Conservation (phyloP, 495 filamentous ascomycete genomes). For the Penicillium steckii region DNA sequence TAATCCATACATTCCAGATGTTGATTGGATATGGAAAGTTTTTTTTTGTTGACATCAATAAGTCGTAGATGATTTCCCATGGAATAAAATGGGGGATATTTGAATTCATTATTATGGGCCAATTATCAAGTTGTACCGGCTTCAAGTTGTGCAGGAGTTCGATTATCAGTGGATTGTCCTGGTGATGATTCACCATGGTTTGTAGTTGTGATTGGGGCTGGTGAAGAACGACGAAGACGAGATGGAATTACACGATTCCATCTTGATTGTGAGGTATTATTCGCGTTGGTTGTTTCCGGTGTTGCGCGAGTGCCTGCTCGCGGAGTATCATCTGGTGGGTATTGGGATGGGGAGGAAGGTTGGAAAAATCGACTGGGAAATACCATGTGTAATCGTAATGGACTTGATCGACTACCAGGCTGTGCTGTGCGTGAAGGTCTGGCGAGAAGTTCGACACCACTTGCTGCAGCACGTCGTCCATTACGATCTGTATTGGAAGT, state of each 20-base stretch:
- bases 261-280: not conserved
- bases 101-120: not conserved
- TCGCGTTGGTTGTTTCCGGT: not conserved
- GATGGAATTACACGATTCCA: constrained; percentile 22
- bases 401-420: constrained; percentile 4
- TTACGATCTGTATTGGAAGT: constrained; percentile 13
- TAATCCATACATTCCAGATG: constrained; percentile 35
- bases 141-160: constrained; percentile 36
- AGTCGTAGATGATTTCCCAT: constrained; percentile 1
- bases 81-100: no score
- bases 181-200: not conserved
- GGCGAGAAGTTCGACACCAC: constrained; percentile 11
- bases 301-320: not conserved
- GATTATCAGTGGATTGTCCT: not conserved
- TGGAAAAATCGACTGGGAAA: constrained; percentile 20
- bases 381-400: constrained; percentile 14
- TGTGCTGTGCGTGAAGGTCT: constrained; percentile 21
- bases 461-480: constrained; percentile 11
- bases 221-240: constrained; percentile 14
- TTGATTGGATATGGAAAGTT: constrained; percentile 12
- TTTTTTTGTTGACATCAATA: constrained; percentile 4
- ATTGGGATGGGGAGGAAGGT: not conserved
- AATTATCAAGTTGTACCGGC: constrained; percentile 19
- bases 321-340: not conserved
- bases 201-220: not conserved